These are phyloP conservation scores for Plantago coronopus DNA, from an alignment of 305 asterid species.

Conservation along the genomic window DNA sequence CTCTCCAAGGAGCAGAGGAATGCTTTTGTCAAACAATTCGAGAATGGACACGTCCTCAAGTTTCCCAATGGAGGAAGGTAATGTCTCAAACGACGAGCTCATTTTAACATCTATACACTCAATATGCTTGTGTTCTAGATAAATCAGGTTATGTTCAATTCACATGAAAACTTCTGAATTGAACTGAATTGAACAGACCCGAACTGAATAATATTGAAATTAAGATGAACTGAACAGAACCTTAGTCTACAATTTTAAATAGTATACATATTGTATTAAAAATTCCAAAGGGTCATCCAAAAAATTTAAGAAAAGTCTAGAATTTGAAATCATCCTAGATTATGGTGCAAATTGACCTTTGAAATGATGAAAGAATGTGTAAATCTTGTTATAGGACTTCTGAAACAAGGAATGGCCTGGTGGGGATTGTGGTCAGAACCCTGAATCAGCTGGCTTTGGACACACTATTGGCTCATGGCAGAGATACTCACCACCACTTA, in stretches of 20 bases:
- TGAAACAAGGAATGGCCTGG: slow-evolving; percentile 36
- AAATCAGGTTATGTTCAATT: no score
- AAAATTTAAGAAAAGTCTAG: not conserved
- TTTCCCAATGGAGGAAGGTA: slow-evolving; percentile 46
- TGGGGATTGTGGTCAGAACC: slow-evolving; percentile 38
- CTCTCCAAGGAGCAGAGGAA: slow-evolving; percentile 28
- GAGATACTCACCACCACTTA: slow-evolving; percentile 46
- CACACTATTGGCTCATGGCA: slow-evolving; percentile 48
- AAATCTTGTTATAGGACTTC: slow-evolving; percentile 25
- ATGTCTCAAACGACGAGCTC: no score
- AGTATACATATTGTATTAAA: not conserved
- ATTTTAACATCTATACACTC: no score
- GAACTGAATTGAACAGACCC: no score
- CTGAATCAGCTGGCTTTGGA: slow-evolving; percentile 63
- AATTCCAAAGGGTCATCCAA: not conserved
- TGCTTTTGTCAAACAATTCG: slow-evolving; percentile 41
- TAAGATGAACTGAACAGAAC: no score
- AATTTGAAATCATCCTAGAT: not conserved
- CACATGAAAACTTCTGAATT: no score
- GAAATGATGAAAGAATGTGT: not conserved
- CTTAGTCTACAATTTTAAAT: not conserved
- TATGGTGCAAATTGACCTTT: slow-evolving; percentile 5
- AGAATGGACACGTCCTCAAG: slow-evolving; percentile 23
- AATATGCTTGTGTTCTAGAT: no score
- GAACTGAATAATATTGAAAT: no score